Conservation (phyloP, 2,329 filamentous ascomycete species). For the Lecanosticta acicola region DNA sequence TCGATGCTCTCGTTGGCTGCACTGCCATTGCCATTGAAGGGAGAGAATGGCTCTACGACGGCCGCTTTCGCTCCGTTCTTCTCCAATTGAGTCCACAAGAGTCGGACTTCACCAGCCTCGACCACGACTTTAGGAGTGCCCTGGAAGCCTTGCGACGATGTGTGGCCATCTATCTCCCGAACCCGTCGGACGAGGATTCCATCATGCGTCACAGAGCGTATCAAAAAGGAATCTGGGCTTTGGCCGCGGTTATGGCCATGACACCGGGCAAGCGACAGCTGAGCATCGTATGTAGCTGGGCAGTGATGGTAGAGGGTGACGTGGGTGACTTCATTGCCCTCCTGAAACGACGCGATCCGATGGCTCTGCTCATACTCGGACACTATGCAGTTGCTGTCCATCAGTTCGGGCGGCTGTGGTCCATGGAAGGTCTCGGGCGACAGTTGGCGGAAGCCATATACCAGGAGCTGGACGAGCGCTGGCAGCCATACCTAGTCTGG, state of each 20-base stretch:
- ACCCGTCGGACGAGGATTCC: conserved; percentile 3
- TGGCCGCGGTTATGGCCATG: conserved; percentile 14
- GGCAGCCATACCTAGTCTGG: conserved; percentile 10
- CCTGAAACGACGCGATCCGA: conserved; percentile 18
- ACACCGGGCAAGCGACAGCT: conserved; percentile 11
- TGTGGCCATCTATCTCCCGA: not conserved
- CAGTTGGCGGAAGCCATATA: conserved; percentile 9
- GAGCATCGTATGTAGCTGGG: conserved; percentile 13
- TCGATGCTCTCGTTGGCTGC: conserved; percentile 16
- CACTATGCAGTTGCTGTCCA: conserved; percentile 20
- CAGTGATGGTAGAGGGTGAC: conserved; percentile 13
- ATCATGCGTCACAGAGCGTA: conserved; percentile 10
- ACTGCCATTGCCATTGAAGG: conserved; percentile 14
- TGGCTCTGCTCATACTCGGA: conserved; percentile 17
- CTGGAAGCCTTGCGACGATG: conserved; percentile 12
- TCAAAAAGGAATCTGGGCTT: conserved; percentile 13
- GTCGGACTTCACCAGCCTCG: conserved; percentile 11
- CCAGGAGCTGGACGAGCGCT: conserved; percentile 6
- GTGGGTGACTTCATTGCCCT: conserved; percentile 10
- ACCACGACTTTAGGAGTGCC: conserved; percentile 9
- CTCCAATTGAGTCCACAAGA: conserved; percentile 3
- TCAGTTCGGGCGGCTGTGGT: conserved; percentile 4
- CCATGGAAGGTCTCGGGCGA: conserved; percentile 8
- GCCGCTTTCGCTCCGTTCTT: conserved; percentile 11
- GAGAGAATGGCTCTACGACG: conserved; percentile 9